A percentile compares a stretch with the other conserved stretches of the same genome.
Evolutionary conservation across 176 grass and related monocot species (phyloP).

Genomic region (Microstegium vimineum): DNA sequence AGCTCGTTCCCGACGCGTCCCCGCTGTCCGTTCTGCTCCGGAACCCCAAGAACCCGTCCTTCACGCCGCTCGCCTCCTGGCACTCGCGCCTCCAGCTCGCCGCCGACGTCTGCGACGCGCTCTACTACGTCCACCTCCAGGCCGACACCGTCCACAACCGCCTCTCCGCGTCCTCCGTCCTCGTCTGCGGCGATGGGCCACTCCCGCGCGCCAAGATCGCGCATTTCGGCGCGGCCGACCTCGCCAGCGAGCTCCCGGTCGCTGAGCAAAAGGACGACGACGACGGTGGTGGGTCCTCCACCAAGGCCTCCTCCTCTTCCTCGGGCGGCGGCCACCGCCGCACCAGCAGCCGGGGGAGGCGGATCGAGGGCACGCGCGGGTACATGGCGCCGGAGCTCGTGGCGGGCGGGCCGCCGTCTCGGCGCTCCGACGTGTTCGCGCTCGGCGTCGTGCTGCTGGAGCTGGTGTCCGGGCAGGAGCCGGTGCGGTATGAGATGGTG

Average conservation of each 20-base stretch:
- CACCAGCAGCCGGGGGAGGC: conserved; percentile 32
- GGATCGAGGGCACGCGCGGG: conserved; percentile 74
- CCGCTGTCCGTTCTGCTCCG: conserved; percentile 62
- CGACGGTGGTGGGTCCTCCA: background rate
- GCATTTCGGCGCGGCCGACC: conserved; percentile 71
- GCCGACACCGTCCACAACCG: conserved; percentile 72
- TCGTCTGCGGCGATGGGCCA: conserved; percentile 50
- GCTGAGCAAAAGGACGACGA: background rate
- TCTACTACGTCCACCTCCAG: conserved; percentile 83
- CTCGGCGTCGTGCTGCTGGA: conserved; percentile 75
- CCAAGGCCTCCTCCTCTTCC: too few relatives aligned
- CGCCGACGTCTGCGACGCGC: conserved; percentile 61
- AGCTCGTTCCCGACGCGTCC: conserved; percentile 47
- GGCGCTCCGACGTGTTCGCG: conserved; percentile 68
- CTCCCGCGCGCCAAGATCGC: conserved; percentile 68
- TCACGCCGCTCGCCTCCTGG: conserved; percentile 72
- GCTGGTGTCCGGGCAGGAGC: conserved; percentile 72
- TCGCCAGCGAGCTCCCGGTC: conserved; percentile 55
- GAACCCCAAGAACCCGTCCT: conserved; percentile 62
- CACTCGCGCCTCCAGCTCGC: conserved; percentile 62
- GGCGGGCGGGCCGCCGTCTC: conserved; percentile 26
- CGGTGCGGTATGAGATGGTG: conserved; percentile 45
- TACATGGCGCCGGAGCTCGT: conserved; percentile 78
- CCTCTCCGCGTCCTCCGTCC: conserved; percentile 64
- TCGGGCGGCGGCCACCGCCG: background rate